Evolutionary conservation across 345 rosid species (phyloP).

Genomic region (Firmiana major): DNA sequence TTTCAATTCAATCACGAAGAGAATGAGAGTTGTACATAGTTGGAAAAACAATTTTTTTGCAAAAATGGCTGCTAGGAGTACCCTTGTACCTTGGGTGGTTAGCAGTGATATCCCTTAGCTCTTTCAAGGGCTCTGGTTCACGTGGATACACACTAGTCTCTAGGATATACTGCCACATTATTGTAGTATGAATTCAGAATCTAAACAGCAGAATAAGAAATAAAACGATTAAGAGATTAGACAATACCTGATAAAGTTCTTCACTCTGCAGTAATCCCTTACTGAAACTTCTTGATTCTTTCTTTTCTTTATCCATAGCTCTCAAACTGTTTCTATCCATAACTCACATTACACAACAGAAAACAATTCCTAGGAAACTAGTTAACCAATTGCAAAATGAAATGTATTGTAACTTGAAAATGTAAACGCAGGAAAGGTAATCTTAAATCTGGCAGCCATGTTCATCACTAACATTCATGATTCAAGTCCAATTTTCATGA

Average conservation of each 20-base stretch:
- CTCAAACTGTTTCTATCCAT: not conserved
- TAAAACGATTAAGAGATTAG: not conserved
- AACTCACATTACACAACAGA: not conserved
- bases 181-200: not conserved
- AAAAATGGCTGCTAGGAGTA: not conserved
- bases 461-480: not conserved
- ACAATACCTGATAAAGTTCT: slow-evolving; percentile 47
- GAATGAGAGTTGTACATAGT: not conserved
- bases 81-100: slow-evolving; percentile 40
- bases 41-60: not conserved
- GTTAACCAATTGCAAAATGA: not conserved
- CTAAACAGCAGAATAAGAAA: not conserved
- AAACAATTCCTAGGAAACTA: not conserved
- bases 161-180: slow-evolving; percentile 48
- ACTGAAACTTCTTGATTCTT: not conserved
- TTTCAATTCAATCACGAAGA: not conserved
- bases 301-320: slow-evolving; percentile 29
- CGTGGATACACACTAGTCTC: slow-evolving; percentile 72
- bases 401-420: not conserved
- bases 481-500: not conserved
- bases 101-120: slow-evolving; percentile 53
- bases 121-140: slow-evolving; percentile 57
- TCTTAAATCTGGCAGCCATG: not conserved
- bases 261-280: slow-evolving; percentile 48
- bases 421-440: not conserved